These are phyloP conservation scores for Penicillium rolfsii DNA, from an alignment of 2,329 filamentous ascomycete species.

Conservation along the genomic window DNA sequence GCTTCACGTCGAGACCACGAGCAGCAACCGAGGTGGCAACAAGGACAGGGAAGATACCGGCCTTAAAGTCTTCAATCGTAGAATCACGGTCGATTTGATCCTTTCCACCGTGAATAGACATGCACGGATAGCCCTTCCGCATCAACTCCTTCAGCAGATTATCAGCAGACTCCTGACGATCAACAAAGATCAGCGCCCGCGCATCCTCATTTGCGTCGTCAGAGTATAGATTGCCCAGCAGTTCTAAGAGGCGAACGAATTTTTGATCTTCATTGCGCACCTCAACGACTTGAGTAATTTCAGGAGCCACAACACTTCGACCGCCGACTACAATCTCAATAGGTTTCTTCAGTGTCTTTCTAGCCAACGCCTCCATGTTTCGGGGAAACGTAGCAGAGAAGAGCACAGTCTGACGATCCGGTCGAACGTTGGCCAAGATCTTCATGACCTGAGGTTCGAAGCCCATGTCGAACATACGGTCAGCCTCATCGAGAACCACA, in stretches of 20 bases:
- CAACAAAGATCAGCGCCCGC: conserved; percentile 86
- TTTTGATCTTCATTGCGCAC: conserved; percentile 81
- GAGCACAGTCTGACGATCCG: conserved; percentile 88
- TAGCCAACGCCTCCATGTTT: conserved; percentile 86
- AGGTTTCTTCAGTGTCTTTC: conserved; percentile 82
- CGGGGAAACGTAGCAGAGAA: conserved; percentile 97
- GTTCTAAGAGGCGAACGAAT: conserved; percentile 79
- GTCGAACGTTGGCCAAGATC: conserved; percentile 87
- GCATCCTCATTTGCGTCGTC: conserved; percentile 81
- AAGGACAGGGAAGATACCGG: conserved; percentile 83
- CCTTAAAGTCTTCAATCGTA: conserved; percentile 91
- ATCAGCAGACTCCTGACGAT: conserved; percentile 88
- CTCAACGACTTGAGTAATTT: conserved; percentile 90
- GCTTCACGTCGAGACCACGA: conserved; percentile 92
- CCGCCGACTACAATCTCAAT: conserved; percentile 93
- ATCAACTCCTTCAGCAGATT: conserved; percentile 75
- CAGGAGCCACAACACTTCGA: conserved; percentile 67
- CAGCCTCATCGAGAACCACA: conserved; percentile 93
- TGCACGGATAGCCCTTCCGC: conserved; percentile 84
- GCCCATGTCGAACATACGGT: conserved; percentile 99
- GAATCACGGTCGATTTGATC: conserved; percentile 93
- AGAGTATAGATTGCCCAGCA: conserved; percentile 80
- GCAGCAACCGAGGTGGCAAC: conserved; percentile 95
- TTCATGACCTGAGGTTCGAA: conserved; percentile 99
- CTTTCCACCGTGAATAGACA: conserved; percentile 92